Evolutionary conservation across 441 rosid genomes (phyloP), one percentile per base, ranked within the genome.

Genomic region (Dalechampia spathulata): DNA sequence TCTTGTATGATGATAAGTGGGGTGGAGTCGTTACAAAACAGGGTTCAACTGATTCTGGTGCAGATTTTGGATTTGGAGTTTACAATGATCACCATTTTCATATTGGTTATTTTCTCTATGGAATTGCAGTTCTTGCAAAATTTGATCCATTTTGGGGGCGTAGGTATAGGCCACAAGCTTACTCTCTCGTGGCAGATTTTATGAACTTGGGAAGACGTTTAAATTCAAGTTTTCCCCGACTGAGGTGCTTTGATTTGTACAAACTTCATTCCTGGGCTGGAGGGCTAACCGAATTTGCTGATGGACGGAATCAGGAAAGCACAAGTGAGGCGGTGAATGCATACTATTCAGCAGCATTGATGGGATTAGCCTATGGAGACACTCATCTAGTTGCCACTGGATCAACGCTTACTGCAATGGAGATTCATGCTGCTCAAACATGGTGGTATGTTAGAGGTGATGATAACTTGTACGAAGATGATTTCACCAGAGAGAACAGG

Each of bases 221-320:
- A 8, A 65, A 72, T 49, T 81, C 87, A 0, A 68, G 32, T 45
- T 92, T 83, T 61, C 78, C 96, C 0, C 82, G 96, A 20, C 57
- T 92, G 76, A 79, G 97, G 63, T 86, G 92, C 52, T 92, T 92
- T 49, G 99, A 89, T 69, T 54, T 89, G 57, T 92, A 80, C 42
- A 92, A 87, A 61, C 69, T 89, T 61, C 97, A 89, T 68, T 92
- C 99, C 32, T 92, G 99, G 97, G 97, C 99, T 7, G 88, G 92
- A 38, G 97, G 97, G 45, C 69, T 92, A 65, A 92, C 88, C 10
- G 96, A 85, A 75, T 89, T 85, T 25, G 86, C 83, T 0, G 97
- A 92, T 61, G 97, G 99, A 34, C 63, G 99, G 74, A 81, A 92
- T 60, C 95, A 92, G 34, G 96, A 92, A 73, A 92, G 92, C 74